Evolutionary conservation across 2,329 filamentous ascomycete species (phyloP), one percentile per base, ranked within the genome.

Genomic region (Cephalotrichum gorgonifer): DNA sequence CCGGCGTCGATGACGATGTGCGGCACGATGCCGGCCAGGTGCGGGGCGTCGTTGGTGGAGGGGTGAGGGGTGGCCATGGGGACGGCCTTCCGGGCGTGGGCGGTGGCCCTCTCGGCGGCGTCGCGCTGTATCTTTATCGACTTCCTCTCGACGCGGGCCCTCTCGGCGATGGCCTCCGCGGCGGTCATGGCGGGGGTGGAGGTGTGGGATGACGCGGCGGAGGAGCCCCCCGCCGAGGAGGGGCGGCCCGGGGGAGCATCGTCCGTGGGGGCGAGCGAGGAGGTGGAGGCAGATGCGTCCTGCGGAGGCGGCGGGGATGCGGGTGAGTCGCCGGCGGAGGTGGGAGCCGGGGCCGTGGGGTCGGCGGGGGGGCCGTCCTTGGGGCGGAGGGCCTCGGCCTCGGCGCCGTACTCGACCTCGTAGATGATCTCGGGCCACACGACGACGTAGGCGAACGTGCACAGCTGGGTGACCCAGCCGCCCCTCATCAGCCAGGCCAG

Each of bases 391-490:
- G 82, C 76, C 54, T 87, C 82, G 25, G 76, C 76, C 57, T 85
- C 81, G 41, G 88, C 74, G 49, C 82, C 78, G 56, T 83, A 78
- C 47, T 87, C 81, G 3, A 94, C 88, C 54, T 87, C 83, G 59
- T 86, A 83, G 57, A 93, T 82, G 53, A 95, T 86, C 60, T 91
- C 84, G 2, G 86, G 82, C 66, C 83, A 84, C 39, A 93, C 86
- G 45, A 91, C 79, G 41, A 97, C 81, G 73, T 93, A 95, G 12
- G 85, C 88, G 63, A 94, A 96, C 1, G 88, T 93, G 54, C 89
- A 86, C 6, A 98, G 75, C 63, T 96, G 90, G 1, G 87, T 95
- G 1, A 96, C 90, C 86, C 93, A 95, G 14, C 88, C 89, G 43
- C 88, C 86, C 38, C 90, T 82, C 70, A 97, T 81, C 8, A 98